Evolutionary conservation across 768 basidiomycete genomes (phyloP).

Genomic region (Tricholoma matsutake): DNA sequence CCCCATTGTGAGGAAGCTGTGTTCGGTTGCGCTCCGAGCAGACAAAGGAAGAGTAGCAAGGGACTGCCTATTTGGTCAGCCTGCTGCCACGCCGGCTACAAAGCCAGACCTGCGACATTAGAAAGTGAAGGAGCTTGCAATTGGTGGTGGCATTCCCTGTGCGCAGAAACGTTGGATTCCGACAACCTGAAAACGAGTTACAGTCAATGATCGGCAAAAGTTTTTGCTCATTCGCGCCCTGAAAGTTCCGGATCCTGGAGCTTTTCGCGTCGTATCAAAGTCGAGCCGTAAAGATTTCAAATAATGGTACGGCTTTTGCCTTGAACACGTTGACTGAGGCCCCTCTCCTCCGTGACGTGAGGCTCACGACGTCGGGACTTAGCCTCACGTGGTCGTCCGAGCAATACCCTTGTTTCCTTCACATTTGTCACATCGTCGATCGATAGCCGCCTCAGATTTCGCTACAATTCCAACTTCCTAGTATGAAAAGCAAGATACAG

Average conservation of each 20-base stretch:
- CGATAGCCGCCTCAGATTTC: background rate
- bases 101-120: background rate
- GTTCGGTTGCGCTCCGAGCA: conserved; percentile 6
- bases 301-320: background rate
- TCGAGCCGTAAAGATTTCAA: background rate
- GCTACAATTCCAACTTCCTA: background rate
- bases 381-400: background rate
- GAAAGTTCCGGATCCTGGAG: background rate
- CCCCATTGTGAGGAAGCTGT: conserved; percentile 10
- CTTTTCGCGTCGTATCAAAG: background rate
- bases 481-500: too few species aligned
- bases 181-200: background rate
- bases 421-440: conserved; percentile 2
- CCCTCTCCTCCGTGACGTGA: background rate
- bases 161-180: background rate
- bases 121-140: background rate
- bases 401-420: background rate
- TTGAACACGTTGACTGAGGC: background rate
- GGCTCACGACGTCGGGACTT: conserved; percentile 1
- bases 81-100: background rate
- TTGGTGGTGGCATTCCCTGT: background rate
- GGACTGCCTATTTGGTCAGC: conserved; percentile 5
- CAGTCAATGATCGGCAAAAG: background rate
- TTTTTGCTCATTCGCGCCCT: background rate
- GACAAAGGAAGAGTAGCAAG: conserved; percentile 19